phyloP scores from a whole-genome alignment of 192 early-diverging fungal genomes.

The Backusella parvicylindrica region DNA sequence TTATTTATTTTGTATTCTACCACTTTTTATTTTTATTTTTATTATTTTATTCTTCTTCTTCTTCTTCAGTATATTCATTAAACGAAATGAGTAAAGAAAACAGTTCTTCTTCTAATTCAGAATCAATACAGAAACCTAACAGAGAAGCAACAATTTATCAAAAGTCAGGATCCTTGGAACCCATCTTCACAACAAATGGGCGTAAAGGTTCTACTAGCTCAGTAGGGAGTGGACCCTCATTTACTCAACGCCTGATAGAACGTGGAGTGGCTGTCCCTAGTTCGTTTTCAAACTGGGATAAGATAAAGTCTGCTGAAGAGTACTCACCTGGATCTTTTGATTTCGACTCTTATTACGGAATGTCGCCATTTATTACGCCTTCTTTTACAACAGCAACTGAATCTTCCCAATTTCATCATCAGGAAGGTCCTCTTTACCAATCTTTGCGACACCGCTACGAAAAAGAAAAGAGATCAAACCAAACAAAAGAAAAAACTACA shows the following conservation, averaged over 20 bases:
- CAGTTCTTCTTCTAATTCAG: neutral
- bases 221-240: slow-evolving; percentile 2
- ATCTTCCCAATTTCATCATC: neutral
- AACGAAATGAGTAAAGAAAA: neutral
- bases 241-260: slow-evolving; percentile 26
- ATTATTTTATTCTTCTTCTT: neutral
- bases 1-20: neutral
- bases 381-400: slow-evolving; percentile 16
- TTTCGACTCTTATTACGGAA: slow-evolving; percentile 27
- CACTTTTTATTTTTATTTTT: neutral
- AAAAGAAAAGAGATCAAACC: slow-evolving; percentile 7
- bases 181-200: neutral
- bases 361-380: slow-evolving; percentile 26
- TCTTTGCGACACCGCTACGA: slow-evolving; percentile 32
- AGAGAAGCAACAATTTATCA: neutral
- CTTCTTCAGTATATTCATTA: neutral
- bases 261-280: slow-evolving; percentile 29
- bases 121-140: neutral
- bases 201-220: slow-evolving; percentile 6
- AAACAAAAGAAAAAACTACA: neutral
- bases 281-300: slow-evolving; percentile 25
- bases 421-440: neutral
- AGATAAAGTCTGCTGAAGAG: neutral
- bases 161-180: neutral
- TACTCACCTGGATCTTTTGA: slow-evolving; percentile 12